Evolutionary conservation across 331 rosid species (phyloP).

Genomic region (Acacia concinna): DNA sequence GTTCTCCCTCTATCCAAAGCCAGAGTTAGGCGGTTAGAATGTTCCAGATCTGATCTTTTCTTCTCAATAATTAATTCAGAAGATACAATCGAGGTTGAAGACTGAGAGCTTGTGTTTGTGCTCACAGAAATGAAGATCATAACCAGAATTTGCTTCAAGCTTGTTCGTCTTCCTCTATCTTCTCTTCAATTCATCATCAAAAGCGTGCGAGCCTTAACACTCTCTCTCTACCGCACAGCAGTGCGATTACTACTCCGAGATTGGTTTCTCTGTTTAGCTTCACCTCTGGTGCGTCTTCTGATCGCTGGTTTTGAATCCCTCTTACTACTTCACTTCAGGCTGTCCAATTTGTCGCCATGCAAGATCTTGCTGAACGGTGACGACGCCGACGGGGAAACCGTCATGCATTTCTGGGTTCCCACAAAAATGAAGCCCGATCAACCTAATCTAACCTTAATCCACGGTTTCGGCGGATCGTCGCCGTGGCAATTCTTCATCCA

Average conservation of each 20-base stretch:
- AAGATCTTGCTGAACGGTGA: conserved; percentile 8
- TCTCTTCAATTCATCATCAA: neutral
- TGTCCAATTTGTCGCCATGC: conserved; percentile 34
- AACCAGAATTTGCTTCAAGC: neutral
- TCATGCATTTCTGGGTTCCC: conserved; percentile 38
- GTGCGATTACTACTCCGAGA: neutral
- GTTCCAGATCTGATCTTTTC: neutral
- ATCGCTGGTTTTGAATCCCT: conserved; percentile 11
- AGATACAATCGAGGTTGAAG: too few species aligned
- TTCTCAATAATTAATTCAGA: neutral
- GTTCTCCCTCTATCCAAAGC: neutral
- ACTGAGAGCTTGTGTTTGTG: too few species aligned
- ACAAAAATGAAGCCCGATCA: neutral
- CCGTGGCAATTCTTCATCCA: conserved; percentile 39
- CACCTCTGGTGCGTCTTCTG: neutral
- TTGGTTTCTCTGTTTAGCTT: neutral
- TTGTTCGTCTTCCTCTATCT: neutral
- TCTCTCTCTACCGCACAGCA: neutral
- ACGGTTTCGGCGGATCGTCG: conserved; percentile 38
- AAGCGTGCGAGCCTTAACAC: neutral
- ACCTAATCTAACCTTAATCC: conserved; percentile 29
- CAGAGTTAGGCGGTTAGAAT: neutral
- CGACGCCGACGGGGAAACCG: conserved; percentile 20
- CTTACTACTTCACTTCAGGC: conserved; percentile 26
- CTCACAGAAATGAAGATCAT: neutral